phyloP scores from a whole-genome alignment of 345 rosid genomes.

The Moricandia moricandioides region DNA sequence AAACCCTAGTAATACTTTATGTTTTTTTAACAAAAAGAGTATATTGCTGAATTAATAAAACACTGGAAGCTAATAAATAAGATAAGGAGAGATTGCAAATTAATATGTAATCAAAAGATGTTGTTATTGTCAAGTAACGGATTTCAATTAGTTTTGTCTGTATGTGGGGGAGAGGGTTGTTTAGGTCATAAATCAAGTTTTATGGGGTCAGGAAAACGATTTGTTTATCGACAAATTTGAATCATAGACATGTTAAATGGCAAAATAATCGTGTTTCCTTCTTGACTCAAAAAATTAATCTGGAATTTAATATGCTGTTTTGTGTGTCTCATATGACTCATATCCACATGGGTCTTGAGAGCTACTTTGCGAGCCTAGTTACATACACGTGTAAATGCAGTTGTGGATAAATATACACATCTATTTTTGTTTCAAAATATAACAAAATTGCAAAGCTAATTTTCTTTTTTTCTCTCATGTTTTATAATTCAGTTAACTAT shows the following conservation, averaged over 20 bases:
- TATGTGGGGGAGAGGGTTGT: background rate
- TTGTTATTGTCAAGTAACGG: background rate
- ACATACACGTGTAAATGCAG: slow-evolving; percentile 3
- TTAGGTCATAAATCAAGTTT: background rate
- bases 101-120: background rate
- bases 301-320: background rate
- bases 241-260: background rate
- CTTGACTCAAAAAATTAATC: background rate
- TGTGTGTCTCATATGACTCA: slow-evolving; percentile 15
- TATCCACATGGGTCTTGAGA: slow-evolving; percentile 26
- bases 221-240: background rate
- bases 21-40: too few relatives aligned
- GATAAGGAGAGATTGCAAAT: background rate
- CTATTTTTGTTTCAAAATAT: background rate
- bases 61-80: background rate
- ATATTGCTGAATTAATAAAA: background rate
- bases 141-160: background rate
- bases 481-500: background rate
- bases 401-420: background rate
- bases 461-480: background rate
- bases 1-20: background rate
- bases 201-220: background rate
- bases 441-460: background rate
- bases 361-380: slow-evolving; percentile 7
- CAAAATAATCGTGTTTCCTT: background rate